These are phyloP conservation scores for Cryomyces minteri DNA, from an alignment of 495 filamentous ascomycete genomes.

Conservation along the genomic window DNA sequence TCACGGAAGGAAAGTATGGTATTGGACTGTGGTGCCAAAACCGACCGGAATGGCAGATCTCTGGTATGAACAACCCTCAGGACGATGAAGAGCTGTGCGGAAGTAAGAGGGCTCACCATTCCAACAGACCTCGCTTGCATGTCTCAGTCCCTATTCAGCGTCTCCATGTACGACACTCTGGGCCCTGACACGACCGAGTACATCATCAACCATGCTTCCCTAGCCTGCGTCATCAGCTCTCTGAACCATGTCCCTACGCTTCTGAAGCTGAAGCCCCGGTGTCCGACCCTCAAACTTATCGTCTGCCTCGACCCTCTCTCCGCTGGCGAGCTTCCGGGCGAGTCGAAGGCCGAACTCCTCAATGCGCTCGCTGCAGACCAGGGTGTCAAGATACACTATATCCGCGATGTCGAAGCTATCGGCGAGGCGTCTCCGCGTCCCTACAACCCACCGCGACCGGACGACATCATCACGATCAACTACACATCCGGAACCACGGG, in stretches of 20 bases:
- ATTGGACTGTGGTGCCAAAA: slow-evolving; percentile 94
- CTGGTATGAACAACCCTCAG: slow-evolving; percentile 32
- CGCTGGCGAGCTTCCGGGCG: slow-evolving; percentile 54
- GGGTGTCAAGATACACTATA: slow-evolving; percentile 59
- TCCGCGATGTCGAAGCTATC: slow-evolving; percentile 59
- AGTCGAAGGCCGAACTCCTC: slow-evolving; percentile 63
- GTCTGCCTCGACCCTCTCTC: slow-evolving; percentile 77
- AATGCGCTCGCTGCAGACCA: slow-evolving; percentile 50
- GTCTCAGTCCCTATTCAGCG: slow-evolving; percentile 74
- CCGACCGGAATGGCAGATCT: slow-evolving; percentile 92
- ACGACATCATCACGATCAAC: slow-evolving; percentile 84
- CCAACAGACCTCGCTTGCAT: slow-evolving; percentile 64
- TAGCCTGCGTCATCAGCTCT: slow-evolving; percentile 60
- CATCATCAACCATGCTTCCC: slow-evolving; percentile 76
- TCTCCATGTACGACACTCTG: slow-evolving; percentile 93
- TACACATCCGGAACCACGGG: slow-evolving; percentile 97
- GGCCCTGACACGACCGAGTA: slow-evolving; percentile 82
- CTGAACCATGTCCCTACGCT: slow-evolving; percentile 74
- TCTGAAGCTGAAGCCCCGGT: slow-evolving; percentile 59
- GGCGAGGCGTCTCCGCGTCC: slow-evolving; percentile 49
- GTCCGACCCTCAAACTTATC: slow-evolving; percentile 75
- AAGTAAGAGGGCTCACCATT: not conserved
- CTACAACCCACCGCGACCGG: slow-evolving; percentile 47
- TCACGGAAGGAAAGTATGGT: slow-evolving; percentile 51
- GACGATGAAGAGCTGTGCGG: not conserved